Conservation (phyloP, 805 yeast species). For the Candida insectorum region DNA sequence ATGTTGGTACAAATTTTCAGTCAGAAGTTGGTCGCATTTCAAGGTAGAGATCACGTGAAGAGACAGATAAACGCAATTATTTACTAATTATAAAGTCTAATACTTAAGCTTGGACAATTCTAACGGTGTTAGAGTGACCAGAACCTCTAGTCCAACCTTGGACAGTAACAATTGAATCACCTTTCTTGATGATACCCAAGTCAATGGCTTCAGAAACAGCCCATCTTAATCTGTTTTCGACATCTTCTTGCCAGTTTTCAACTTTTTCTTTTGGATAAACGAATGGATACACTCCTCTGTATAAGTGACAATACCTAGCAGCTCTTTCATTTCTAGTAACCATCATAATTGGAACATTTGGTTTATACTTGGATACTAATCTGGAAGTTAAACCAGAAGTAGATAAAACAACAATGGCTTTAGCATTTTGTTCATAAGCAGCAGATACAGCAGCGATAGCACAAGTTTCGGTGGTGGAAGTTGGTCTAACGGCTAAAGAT, state of each 20-base stretch:
- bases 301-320: slow-evolving; percentile 93
- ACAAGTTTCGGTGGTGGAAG: slow-evolving; percentile 92
- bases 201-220: slow-evolving; percentile 87
- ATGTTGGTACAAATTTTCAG: neutral
- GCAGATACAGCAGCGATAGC: slow-evolving; percentile 97
- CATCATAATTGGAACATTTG: slow-evolving; percentile 95
- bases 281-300: slow-evolving; percentile 98
- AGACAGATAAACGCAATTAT: too few relatives aligned
- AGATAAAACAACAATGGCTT: slow-evolving; percentile 94
- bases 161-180: slow-evolving; percentile 88
- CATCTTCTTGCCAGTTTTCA: slow-evolving; percentile 94
- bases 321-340: slow-evolving; percentile 92
- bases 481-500: slow-evolving; percentile 80
- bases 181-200: slow-evolving; percentile 79
- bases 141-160: slow-evolving; percentile 99
- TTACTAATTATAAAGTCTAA: too few relatives aligned
- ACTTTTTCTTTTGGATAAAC: slow-evolving; percentile 63
- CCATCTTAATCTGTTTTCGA: slow-evolving; percentile 89
- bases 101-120: slow-evolving; percentile 78
- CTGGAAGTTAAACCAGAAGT: slow-evolving; percentile 95
- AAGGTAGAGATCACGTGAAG: neutral
- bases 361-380: slow-evolving; percentile 96
- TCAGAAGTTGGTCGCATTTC: neutral
- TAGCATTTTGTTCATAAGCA: slow-evolving; percentile 92
- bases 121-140: slow-evolving; percentile 98